Base-by-base conservation (phyloP, 257 asterid species). In the Plantago major region DNA sequence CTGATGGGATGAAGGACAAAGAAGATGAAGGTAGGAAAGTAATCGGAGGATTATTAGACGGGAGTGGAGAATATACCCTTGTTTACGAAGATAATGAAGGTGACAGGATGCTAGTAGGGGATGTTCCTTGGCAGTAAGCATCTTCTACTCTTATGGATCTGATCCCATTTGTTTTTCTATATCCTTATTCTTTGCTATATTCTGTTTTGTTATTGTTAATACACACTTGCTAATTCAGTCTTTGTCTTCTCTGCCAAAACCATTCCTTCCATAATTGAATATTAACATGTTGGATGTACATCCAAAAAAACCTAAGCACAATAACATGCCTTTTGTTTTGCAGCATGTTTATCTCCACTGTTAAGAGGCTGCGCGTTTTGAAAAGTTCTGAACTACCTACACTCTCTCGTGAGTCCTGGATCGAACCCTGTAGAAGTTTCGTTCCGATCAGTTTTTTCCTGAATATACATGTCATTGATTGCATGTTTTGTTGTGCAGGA, bases 121-220 rank as follows among this genome's bases (percentile, higher is more conserved):
- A 92, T 83, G 96, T 92, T 69, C 97, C 96, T 55, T 89, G 98
- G 98, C 84, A 78, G 98, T 92, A 86, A 84, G 96, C 82, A 79
- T 79, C 82, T 75, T 49, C 30, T 56, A 18, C 42, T 38, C 18
- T 42, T 45, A n/a, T 69, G 73, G 63, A 70, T 67, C 73, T 64
- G 67, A 73, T 79, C 44, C 75, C 40, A 7, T 64, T 71, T 74
- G 2, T 50, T 66, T 46, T 77, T 22, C 11, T 54, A 49, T 38
- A 19, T 65, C 13, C 46, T 71, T 33, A n/a, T 60, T 63, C 62
- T 55, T 55, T 42, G 37, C 62, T 15, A 48, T 71, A 63, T 69
- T 64, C 76, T 64, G 60, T 33, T 63, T 15, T 45, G 44, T 28
- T 46, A 14, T 42, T 43, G 47, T 18, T 38, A 40, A 15, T 49